phyloP scores from a whole-genome alignment of 805 yeast genomes.

The Wickerhamiella occidentalis region DNA sequence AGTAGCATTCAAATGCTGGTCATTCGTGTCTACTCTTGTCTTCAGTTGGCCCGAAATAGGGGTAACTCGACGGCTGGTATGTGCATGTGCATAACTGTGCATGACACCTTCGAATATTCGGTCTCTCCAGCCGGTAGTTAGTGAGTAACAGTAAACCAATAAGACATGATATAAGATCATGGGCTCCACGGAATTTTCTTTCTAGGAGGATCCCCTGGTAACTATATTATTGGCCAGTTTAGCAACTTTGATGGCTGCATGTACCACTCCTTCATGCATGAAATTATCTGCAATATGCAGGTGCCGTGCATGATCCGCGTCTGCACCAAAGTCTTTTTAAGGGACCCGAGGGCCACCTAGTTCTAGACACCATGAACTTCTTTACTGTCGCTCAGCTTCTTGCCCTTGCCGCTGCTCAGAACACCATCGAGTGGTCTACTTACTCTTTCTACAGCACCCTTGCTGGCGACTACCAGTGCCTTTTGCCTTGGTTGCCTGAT shows the following conservation, averaged over 20 bases:
- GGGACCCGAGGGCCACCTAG: background rate
- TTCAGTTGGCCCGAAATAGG: background rate
- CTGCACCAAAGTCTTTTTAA: background rate
- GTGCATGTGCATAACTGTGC: background rate
- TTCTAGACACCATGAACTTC: background rate
- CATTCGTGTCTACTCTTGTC: background rate
- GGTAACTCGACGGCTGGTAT: background rate
- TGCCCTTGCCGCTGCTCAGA: constrained; percentile 7
- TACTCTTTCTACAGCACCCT: constrained; percentile 7
- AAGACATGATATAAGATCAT: background rate
- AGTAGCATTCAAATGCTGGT: background rate
- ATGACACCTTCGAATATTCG: background rate
- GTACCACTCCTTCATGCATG: background rate
- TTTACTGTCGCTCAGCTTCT: background rate
- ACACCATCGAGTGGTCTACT: constrained; percentile 8
- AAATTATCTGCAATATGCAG: background rate
- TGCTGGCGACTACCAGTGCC: constrained; percentile 10
- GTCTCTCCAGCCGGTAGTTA: too few species aligned
- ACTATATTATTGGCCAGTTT: background rate
- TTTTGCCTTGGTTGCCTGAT: constrained; percentile 7
- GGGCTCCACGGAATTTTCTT: background rate
- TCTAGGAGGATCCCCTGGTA: background rate
- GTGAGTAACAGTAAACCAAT: too few species aligned
- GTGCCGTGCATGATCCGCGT: background rate
- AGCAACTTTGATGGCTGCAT: background rate